A percentile compares a stretch with the other conserved stretches of the same genome.
These are phyloP conservation scores for Boletus fagicola DNA, from an alignment of 768 basidiomycete species.

Conservation along the genomic window DNA sequence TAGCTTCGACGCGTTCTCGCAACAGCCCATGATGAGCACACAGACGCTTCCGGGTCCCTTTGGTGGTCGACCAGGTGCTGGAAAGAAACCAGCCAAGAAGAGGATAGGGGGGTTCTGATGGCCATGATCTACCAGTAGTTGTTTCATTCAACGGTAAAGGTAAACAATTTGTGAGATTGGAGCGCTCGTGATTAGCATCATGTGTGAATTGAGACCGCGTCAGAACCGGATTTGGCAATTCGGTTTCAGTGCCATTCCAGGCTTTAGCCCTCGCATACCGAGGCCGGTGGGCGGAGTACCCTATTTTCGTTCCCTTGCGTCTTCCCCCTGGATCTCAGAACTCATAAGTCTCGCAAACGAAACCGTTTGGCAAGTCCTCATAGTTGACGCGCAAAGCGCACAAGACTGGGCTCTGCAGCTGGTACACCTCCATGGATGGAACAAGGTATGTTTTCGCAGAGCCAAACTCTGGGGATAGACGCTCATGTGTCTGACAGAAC, in stretches of 20 bases:
- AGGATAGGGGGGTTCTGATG: slow-evolving; percentile 71
- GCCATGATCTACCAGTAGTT: not conserved
- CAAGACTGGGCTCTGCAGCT: slow-evolving; percentile 69
- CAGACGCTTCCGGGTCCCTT: slow-evolving; percentile 70
- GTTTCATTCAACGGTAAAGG: not conserved
- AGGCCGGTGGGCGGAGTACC: slow-evolving; percentile 23
- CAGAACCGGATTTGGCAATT: slow-evolving; percentile 23
- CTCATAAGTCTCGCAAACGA: slow-evolving; percentile 13
- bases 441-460: slow-evolving; percentile 45
- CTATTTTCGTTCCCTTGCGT: slow-evolving; percentile 18
- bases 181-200: slow-evolving; percentile 2
- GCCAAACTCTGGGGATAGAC: slow-evolving; percentile 3
- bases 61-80: slow-evolving; percentile 53
- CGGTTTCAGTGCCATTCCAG: slow-evolving; percentile 14
- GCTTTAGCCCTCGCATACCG: slow-evolving; percentile 1
- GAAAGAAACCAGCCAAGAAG: slow-evolving; percentile 60
- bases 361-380: slow-evolving; percentile 14
- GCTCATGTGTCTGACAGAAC: slow-evolving; percentile 36
- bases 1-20: slow-evolving; percentile 28
- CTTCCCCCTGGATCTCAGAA: slow-evolving; percentile 18
- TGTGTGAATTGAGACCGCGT: not conserved
- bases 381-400: slow-evolving; percentile 56
- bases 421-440: slow-evolving; percentile 79
- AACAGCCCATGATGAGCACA: slow-evolving; percentile 57
- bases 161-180: slow-evolving; percentile 3